A percentile compares a stretch with the other conserved stretches of the same genome.
Conservation (phyloP, 2,329 filamentous ascomycete genomes). For the Penicillium crustosum region DNA sequence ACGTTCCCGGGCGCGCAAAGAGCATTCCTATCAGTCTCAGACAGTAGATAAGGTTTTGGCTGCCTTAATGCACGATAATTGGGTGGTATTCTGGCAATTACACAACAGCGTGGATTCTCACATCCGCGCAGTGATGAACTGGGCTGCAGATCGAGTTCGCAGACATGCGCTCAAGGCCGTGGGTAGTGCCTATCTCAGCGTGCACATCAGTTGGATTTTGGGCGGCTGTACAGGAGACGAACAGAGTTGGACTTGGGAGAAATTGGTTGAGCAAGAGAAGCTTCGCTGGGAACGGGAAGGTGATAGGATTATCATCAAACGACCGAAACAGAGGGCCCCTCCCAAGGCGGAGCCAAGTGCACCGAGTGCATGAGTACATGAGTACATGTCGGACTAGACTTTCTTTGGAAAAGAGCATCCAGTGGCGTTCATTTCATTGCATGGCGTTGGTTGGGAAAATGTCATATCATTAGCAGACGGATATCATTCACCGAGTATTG, state of each 20-base stretch:
- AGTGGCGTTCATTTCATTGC: slow-evolving; percentile 19
- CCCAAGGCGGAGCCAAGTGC: slow-evolving; percentile 20
- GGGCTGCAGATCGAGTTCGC: slow-evolving; percentile 71
- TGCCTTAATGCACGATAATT: slow-evolving; percentile 78
- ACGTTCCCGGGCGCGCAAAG: slow-evolving; percentile 48
- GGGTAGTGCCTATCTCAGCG: slow-evolving; percentile 74
- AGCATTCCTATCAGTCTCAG: slow-evolving; percentile 63
- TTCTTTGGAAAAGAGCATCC: slow-evolving; percentile 8
- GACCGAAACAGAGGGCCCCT: slow-evolving; percentile 37
- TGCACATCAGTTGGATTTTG: slow-evolving; percentile 70
- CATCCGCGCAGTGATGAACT: slow-evolving; percentile 75
- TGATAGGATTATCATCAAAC: slow-evolving; percentile 73
- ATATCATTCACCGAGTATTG: slow-evolving; percentile 7
- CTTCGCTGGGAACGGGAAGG: slow-evolving; percentile 84
- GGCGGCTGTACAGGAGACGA: slow-evolving; percentile 50
- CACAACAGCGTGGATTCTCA: slow-evolving; percentile 76
- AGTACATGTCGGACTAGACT: slow-evolving; percentile 1
- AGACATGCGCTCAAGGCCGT: slow-evolving; percentile 82
- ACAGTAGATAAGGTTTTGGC: slow-evolving; percentile 67
- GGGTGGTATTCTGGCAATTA: slow-evolving; percentile 71
- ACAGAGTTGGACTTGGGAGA: slow-evolving; percentile 62
- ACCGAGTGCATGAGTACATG: slow-evolving; percentile 3
- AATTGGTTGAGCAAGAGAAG: slow-evolving; percentile 64
- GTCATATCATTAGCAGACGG: slow-evolving; percentile 12
- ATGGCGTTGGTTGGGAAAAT: slow-evolving; percentile 22